Conservation (phyloP, 805 yeast species). For the Alloascoidea africana region DNA sequence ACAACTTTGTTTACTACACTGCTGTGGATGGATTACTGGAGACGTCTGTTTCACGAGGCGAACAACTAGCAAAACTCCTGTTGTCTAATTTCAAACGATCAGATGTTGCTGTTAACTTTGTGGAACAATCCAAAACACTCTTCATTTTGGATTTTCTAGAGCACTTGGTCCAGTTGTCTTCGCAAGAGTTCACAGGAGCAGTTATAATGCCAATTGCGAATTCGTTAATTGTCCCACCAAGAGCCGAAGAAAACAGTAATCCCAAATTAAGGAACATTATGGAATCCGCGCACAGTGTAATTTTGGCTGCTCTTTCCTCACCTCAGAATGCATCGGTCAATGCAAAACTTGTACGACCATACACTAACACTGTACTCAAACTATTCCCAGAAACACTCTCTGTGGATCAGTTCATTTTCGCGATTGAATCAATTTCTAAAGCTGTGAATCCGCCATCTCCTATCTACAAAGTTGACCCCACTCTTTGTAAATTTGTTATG, state of each 20-base stretch:
- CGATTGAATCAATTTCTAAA: conserved; percentile 37
- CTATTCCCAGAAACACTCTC: conserved; percentile 39
- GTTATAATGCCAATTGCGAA: conserved; percentile 12
- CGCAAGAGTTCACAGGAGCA: conserved; percentile 21
- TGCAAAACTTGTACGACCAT: conserved; percentile 15
- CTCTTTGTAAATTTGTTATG: conserved; percentile 19
- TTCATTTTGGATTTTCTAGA: conserved; percentile 15
- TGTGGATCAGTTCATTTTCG: conserved; percentile 32
- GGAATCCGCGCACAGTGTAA: conserved; percentile 42
- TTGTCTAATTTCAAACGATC: conserved; percentile 10
- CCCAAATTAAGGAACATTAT: conserved; percentile 16
- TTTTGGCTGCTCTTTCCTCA: conserved; percentile 14
- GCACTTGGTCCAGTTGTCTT: conserved; percentile 14
- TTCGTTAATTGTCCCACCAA: conserved; percentile 10
- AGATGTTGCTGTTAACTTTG: conserved; percentile 9
- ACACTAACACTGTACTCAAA: conserved; percentile 24
- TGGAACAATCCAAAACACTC: conserved; percentile 12
- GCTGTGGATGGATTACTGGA: conserved; percentile 23
- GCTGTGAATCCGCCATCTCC: conserved; percentile 19
- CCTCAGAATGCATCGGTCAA: conserved; percentile 12
- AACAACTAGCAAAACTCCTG: conserved; percentile 17
- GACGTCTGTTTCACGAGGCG: conserved; percentile 14
- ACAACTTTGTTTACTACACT: conserved; percentile 38
- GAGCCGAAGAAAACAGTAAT: background rate
- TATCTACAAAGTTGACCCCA: conserved; percentile 16